Evolutionary conservation across 2,329 filamentous ascomycete genomes (phyloP).

Genomic region (Trichoderma endophyticum): DNA sequence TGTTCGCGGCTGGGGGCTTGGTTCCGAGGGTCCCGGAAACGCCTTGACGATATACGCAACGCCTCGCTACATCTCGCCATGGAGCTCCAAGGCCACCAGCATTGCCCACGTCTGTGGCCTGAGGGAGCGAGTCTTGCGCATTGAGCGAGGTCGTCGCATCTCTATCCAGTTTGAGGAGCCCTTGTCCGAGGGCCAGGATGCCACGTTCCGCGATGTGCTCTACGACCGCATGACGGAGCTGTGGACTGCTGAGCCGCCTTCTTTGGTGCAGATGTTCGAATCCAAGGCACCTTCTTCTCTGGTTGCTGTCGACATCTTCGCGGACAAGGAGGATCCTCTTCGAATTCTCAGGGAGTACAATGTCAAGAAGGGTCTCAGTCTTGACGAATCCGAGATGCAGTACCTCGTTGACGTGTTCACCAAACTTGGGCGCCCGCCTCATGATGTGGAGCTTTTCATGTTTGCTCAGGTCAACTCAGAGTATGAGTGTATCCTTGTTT

Average conservation of each 20-base stretch:
- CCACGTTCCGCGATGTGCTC: conserved; percentile 66
- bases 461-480: conserved; percentile 99
- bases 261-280: conserved; percentile 74
- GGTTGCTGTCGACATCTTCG: conserved; percentile 72
- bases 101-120: conserved; percentile 91
- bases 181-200: conserved; percentile 41
- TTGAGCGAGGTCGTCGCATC: conserved; percentile 83
- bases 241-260: conserved; percentile 64
- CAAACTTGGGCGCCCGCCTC: conserved; percentile 57
- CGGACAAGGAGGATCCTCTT: conserved; percentile 60
- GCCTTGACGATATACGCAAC: conserved; percentile 66
- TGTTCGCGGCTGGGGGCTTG: conserved; percentile 29
- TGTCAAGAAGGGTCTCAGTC: conserved; percentile 74
- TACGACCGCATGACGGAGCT: conserved; percentile 96
- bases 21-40: conserved; percentile 38
- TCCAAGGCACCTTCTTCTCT: conserved; percentile 62
- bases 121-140: conserved; percentile 64
- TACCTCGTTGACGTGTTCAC: conserved; percentile 71
- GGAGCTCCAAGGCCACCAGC: conserved; percentile 94
- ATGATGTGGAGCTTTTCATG: conserved; percentile 98
- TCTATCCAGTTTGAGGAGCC: conserved; percentile 59
- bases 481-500: conserved; percentile 25
- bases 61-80: conserved; percentile 87
- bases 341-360: conserved; percentile 80
- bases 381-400: conserved; percentile 86